phyloP scores from a whole-genome alignment of 176 grass and related monocot genomes.

The Eleusine indica region DNA sequence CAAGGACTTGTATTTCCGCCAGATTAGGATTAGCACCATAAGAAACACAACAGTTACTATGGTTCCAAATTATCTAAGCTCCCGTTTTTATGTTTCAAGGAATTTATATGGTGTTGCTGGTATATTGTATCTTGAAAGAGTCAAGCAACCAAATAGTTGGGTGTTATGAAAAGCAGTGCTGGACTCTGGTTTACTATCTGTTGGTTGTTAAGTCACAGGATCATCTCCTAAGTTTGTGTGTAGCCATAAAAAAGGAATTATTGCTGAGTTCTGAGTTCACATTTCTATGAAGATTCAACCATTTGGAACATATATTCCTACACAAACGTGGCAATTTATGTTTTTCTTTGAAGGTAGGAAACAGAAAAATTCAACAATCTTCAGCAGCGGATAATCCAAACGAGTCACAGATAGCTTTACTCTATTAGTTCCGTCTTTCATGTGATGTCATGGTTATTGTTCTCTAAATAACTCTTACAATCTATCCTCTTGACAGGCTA shows the following conservation, averaged over 20 bases:
- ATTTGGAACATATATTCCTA: conserved; percentile 6
- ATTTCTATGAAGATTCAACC: neutral
- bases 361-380: neutral
- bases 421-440: neutral
- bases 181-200: neutral
- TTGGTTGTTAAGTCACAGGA: conserved; percentile 19
- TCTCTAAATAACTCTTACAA: conserved; percentile 26
- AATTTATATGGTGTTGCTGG: neutral
- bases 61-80: too few relatives aligned
- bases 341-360: neutral
- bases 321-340: neutral
- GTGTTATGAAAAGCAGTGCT: neutral
- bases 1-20: too few relatives aligned
- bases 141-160: neutral
- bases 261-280: neutral
- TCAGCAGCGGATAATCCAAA: neutral
- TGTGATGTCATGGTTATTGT: conserved; percentile 5
- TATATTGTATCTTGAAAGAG: neutral
- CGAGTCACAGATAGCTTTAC: neutral
- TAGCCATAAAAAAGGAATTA: neutral
- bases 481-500: conserved; percentile 49
- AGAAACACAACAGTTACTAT: too few relatives aligned
- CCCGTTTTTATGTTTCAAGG: neutral
- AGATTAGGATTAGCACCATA: too few relatives aligned
- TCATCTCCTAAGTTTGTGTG: conserved; percentile 31